Evolutionary conservation across 2,329 filamentous ascomycete species (phyloP).

Genomic region (Calonectria naviculata): DNA sequence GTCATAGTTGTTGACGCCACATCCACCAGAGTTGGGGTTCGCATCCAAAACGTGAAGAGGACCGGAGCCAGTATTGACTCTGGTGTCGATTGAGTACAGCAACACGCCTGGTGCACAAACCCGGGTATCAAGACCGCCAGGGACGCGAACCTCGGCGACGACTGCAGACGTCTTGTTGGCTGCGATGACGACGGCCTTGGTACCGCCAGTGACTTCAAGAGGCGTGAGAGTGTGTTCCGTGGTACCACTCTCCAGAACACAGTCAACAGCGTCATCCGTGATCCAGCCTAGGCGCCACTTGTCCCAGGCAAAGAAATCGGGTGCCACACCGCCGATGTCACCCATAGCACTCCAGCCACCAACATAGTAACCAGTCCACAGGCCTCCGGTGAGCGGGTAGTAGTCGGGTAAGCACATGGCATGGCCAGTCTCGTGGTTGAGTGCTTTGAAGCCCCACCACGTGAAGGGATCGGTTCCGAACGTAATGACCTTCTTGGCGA

Average conservation of each 20-base stretch:
- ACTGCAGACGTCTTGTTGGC: conserved; percentile 32
- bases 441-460: conserved; percentile 45
- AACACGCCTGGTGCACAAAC: conserved; percentile 48
- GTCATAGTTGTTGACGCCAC: conserved; percentile 30
- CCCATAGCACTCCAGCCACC: conserved; percentile 54
- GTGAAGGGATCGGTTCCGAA: conserved; percentile 46
- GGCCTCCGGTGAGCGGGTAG: conserved; percentile 44
- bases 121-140: conserved; percentile 34
- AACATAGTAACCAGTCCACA: conserved; percentile 42
- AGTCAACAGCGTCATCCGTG: conserved; percentile 45
- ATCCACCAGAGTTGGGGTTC: conserved; percentile 43
- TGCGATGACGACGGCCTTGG: conserved; percentile 27
- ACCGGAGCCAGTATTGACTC: conserved; percentile 40
- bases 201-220: conserved; percentile 19
- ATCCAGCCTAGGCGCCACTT: conserved; percentile 54
- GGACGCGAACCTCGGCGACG: conserved; percentile 46
- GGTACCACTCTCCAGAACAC: conserved; percentile 37
- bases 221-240: conserved; percentile 38
- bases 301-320: conserved; percentile 52
- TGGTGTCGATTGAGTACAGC: conserved; percentile 47
- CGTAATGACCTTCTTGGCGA: conserved; percentile 45
- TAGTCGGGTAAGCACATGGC: conserved; percentile 51
- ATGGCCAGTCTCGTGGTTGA: conserved; percentile 53
- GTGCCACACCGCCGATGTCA: conserved; percentile 45
- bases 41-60: conserved; percentile 46